A percentile compares a stretch with the other conserved stretches of the same genome.
Conservation (phyloP, 2,329 filamentous ascomycete species). For the Fusarium citri region DNA sequence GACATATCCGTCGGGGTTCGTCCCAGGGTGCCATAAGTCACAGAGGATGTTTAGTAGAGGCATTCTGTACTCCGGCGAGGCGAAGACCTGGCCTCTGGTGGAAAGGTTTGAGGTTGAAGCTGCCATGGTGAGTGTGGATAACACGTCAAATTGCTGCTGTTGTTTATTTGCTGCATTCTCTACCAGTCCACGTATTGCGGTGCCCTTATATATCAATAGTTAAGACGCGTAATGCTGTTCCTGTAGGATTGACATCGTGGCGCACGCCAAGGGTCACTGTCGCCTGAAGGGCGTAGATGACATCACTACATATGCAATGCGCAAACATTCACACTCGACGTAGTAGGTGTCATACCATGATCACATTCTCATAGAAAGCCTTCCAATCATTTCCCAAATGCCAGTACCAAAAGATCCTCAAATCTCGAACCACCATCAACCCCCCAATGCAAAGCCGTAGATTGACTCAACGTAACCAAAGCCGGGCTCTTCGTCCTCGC, state of each 20-base stretch:
- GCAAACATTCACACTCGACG: neutral
- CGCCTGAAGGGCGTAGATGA: slow-evolving; percentile 1
- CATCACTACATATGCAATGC: neutral
- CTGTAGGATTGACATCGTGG: neutral
- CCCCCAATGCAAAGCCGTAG: neutral
- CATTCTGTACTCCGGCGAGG: neutral
- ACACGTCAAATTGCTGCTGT: no score
- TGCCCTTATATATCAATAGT: neutral
- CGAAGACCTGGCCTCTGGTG: neutral
- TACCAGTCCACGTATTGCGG: no score
- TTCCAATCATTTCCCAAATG: neutral
- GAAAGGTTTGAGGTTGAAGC: neutral
- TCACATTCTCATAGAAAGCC: no score
- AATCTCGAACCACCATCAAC: neutral
- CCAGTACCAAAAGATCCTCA: slow-evolving; percentile 1
- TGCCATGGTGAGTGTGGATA: neutral
- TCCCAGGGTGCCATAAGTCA: neutral
- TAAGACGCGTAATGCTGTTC: neutral
- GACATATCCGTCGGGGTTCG: neutral
- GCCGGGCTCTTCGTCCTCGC: rapidly evolving
- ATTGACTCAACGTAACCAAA: neutral
- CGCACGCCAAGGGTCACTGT: neutral
- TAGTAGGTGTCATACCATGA: neutral
- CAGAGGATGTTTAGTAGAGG: neutral
- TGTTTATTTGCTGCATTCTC: no score